Percentiles rank a stretch among this genome's conserved stretches.
phyloP scores from a whole-genome alignment of 306 rosid genomes.

The Rosa multiflora region DNA sequence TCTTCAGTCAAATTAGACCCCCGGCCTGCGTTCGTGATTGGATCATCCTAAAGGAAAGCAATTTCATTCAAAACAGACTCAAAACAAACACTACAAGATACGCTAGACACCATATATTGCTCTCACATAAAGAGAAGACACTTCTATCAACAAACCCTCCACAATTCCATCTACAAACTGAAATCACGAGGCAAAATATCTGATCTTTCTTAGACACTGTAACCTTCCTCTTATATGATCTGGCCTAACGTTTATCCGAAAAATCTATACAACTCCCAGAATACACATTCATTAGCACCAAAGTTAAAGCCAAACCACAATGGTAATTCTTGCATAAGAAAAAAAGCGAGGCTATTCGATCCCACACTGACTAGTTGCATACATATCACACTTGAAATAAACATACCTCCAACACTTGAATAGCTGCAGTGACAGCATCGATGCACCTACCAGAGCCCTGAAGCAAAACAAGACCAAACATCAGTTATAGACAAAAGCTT shows the following conservation, averaged over 20 bases:
- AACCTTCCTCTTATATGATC: not conserved
- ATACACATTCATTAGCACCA: not conserved
- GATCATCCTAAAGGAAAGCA: conserved; percentile 63
- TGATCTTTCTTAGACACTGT: not conserved
- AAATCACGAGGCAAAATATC: not conserved
- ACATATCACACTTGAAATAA: not conserved
- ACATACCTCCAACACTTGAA: conserved; percentile 79
- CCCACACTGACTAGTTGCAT: not conserved
- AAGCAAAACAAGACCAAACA: conserved; percentile 6
- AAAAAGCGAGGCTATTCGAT: not conserved
- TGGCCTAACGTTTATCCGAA: not conserved
- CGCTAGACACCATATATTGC: not conserved
- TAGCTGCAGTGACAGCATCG: conserved; percentile 83
- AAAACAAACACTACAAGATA: conserved; percentile 1
- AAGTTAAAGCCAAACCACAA: not conserved
- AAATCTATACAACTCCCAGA: not conserved
- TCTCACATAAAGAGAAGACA: not conserved
- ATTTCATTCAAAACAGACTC: not conserved
- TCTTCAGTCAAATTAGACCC: conserved; percentile 94
- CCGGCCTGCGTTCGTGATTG: conserved; percentile 82
- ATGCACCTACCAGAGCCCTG: conserved; percentile 64
- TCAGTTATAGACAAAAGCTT: not conserved
- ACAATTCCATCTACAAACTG: not conserved
- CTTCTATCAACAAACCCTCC: not conserved
- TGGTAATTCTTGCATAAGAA: not conserved